phyloP scores from a whole-genome alignment of 1,284 basidiomycete species.

The Marasmius fiardii region DNA sequence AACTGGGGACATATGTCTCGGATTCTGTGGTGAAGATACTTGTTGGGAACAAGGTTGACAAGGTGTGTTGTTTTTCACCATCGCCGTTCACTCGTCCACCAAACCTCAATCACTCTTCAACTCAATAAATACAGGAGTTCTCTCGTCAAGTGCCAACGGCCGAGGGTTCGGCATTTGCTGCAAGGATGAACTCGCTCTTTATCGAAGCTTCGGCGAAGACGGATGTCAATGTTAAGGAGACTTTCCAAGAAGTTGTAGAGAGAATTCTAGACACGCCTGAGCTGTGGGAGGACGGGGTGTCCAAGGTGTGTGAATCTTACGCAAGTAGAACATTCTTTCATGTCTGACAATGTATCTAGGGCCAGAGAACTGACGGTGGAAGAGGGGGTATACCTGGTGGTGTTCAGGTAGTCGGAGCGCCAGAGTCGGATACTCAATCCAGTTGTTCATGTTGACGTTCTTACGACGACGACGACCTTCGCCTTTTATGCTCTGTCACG shows the following conservation, averaged over 20 bases:
- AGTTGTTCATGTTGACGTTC: constrained; percentile 12
- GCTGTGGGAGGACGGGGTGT: constrained; percentile 46
- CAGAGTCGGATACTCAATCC: constrained; percentile 14
- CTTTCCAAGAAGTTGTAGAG: constrained; percentile 80
- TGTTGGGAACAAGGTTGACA: constrained; percentile 95
- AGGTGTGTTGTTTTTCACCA: too few species aligned
- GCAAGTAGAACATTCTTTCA: neutral
- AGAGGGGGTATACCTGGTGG: constrained; percentile 43
- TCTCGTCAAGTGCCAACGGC: constrained; percentile 81
- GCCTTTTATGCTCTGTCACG: neutral
- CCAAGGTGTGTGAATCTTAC: constrained; percentile 4
- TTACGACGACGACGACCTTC: neutral
- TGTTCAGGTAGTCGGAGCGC: constrained; percentile 37
- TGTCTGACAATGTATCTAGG: constrained; percentile 14
- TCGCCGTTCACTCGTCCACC: neutral
- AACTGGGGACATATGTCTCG: constrained; percentile 92
- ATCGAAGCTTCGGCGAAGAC: constrained; percentile 91
- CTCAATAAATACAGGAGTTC: constrained; percentile 59
- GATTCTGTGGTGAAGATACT: constrained; percentile 91
- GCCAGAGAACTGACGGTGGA: constrained; percentile 32
- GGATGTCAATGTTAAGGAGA: constrained; percentile 72
- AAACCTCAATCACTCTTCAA: neutral
- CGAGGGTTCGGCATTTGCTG: constrained; percentile 83
- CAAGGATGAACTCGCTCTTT: constrained; percentile 80
- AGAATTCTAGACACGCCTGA: constrained; percentile 68